Percentiles rank a stretch among this genome's conserved stretches.
These are phyloP conservation scores for Cryptosporidium baileyi DNA, from an alignment of 169 alveolate species.

Conservation along the genomic window DNA sequence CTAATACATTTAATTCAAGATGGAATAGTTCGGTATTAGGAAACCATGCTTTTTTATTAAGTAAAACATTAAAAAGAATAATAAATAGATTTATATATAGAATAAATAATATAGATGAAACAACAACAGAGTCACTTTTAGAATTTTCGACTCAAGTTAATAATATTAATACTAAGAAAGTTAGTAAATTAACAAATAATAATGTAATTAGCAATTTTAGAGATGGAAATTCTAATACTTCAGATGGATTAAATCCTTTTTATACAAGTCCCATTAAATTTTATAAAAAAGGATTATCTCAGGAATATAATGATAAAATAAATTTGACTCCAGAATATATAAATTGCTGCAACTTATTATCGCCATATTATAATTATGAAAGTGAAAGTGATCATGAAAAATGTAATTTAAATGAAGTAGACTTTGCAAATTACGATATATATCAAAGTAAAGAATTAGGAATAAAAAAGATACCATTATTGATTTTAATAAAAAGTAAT, in stretches of 20 bases:
- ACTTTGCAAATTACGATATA: no score
- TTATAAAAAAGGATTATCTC: conserved; percentile 35
- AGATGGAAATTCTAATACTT: neutral
- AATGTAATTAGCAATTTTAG: neutral
- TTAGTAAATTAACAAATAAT: neutral
- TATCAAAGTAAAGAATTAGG: no score
- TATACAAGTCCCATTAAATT: neutral
- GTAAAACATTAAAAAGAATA: neutral
- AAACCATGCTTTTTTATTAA: neutral
- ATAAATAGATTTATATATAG: neutral
- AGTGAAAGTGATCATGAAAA: neutral
- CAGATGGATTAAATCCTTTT: neutral
- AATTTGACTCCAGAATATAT: conserved; percentile 43
- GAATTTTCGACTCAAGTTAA: neutral
- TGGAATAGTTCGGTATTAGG: conserved; percentile 58
- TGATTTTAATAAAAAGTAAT: conserved; percentile 4
- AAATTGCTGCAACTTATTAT: conserved; percentile 10
- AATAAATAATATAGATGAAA: neutral
- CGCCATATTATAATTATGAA: neutral
- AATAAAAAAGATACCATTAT: conserved; percentile 24
- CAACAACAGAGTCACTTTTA: conserved; percentile 16
- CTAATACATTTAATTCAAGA: neutral
- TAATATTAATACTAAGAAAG: neutral
- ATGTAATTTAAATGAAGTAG: neutral
- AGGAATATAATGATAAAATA: neutral